Evolutionary conservation across 139 green algal species (phyloP).

Genomic region (Chlorella vulgaris): DNA sequence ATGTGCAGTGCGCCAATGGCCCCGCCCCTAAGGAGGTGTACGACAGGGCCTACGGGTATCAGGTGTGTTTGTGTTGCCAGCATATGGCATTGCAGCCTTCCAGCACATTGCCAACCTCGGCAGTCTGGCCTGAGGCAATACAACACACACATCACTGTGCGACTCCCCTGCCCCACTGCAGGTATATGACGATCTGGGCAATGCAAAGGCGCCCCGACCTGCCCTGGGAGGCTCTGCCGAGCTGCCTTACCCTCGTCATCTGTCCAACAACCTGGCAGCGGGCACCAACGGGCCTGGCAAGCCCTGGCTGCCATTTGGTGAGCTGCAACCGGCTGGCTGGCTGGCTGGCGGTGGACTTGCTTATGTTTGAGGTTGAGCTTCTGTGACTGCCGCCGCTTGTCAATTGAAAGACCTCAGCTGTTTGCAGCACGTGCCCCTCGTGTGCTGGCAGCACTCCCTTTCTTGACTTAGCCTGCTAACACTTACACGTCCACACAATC

Average conservation of each 20-base stretch:
- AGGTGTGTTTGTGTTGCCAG: no score
- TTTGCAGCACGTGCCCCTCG: no score
- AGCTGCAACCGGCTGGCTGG: neutral
- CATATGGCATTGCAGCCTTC: no score
- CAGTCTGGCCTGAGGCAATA: no score
- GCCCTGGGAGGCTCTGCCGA: neutral
- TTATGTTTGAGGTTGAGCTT: neutral
- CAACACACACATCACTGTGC: neutral
- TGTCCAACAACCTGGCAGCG: neutral
- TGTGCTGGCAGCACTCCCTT: neutral
- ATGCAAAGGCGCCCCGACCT: neutral
- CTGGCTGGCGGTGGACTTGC: neutral
- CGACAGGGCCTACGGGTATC: neutral
- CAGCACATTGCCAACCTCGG: no score
- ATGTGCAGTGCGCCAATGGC: neutral
- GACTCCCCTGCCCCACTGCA: neutral
- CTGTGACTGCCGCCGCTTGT: no score
- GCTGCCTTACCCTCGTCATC: constrained; percentile 19
- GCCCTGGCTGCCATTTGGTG: neutral
- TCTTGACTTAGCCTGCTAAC: no score
- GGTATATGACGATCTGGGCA: constrained; percentile 20
- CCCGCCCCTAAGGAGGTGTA: neutral
- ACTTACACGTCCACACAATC: no score
- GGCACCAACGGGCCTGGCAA: neutral
- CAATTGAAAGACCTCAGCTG: no score